These are phyloP conservation scores for Mortierella sp. DNA, from an alignment of 371 early-diverging fungal genomes.

Conservation along the genomic window DNA sequence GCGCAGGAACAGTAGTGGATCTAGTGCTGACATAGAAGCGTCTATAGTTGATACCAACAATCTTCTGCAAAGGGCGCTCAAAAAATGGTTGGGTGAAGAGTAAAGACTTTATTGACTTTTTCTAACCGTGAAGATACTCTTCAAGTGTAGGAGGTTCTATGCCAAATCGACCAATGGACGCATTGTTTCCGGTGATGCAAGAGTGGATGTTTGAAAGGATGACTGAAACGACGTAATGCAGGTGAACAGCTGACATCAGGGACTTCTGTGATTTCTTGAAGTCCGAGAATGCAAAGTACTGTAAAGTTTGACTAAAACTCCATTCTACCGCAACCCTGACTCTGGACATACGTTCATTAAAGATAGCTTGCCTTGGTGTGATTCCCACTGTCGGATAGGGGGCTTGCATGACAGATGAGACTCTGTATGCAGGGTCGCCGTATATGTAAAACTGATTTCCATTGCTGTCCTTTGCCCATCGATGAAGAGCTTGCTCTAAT, in stretches of 20 bases:
- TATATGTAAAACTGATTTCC: conserved; percentile 4
- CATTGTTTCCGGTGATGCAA: conserved; percentile 1
- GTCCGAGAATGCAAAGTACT: conserved; percentile 6
- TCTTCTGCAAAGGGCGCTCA: too few relatives aligned
- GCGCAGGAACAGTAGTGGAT: too few relatives aligned
- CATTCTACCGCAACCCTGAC: conserved; percentile 8
- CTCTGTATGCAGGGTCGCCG: conserved; percentile 1
- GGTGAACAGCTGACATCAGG: neutral
- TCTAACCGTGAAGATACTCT: conserved; percentile 3
- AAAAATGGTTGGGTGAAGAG: too few relatives aligned
- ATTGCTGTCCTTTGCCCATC: neutral
- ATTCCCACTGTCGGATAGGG: neutral
- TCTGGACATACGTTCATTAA: conserved; percentile 4
- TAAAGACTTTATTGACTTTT: too few relatives aligned
- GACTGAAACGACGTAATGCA: conserved; percentile 5
- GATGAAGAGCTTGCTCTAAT: neutral
- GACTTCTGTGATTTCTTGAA: conserved; percentile 3
- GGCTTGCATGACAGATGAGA: conserved; percentile 10
- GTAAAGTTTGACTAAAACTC: conserved; percentile 1
- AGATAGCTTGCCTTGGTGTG: neutral
- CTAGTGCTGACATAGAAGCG: too few relatives aligned
- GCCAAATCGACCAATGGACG: neutral
- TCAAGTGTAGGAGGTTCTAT: neutral
- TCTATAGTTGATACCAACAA: too few relatives aligned
- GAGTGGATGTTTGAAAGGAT: conserved; percentile 8